A percentile compares a stretch with the other conserved stretches of the same genome.
Conservation (phyloP, 768 basidiomycete species). For the Pulveroboletus sp. region DNA sequence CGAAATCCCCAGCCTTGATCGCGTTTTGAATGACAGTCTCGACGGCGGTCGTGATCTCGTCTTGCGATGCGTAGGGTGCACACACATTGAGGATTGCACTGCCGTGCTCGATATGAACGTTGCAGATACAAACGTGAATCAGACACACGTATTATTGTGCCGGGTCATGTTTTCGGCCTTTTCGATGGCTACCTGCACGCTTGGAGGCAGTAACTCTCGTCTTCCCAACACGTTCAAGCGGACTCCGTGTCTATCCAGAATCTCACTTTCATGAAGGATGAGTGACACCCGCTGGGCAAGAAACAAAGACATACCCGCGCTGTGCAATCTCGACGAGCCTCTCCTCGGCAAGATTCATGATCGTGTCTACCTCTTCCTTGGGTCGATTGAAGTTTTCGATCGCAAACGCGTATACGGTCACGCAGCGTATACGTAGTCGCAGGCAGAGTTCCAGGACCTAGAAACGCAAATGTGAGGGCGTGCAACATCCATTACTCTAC, state of each 20-base stretch:
- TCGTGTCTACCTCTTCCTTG: conserved; percentile 77
- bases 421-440: conserved; percentile 72
- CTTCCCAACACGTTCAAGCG: conserved; percentile 82
- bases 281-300: neutral
- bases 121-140: neutral
- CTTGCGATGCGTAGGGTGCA: conserved; percentile 88
- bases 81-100: conserved; percentile 91
- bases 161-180: conserved; percentile 78
- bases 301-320: conserved; percentile 61
- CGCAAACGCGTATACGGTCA: conserved; percentile 96
- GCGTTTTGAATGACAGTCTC: conserved; percentile 31
- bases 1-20: conserved; percentile 29
- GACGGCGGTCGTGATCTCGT: conserved; percentile 88
- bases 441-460: conserved; percentile 88
- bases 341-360: conserved; percentile 83
- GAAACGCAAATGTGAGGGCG: neutral
- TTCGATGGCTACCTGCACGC: conserved; percentile 63
- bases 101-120: neutral
- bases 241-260: conserved; percentile 81
- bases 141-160: conserved; percentile 60
- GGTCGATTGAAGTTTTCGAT: conserved; percentile 96
- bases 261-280: conserved; percentile 49
- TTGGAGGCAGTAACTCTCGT: conserved; percentile 69
- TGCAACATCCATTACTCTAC: neutral
- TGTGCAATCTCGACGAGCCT: conserved; percentile 75